Evolutionary conservation across 192 early-diverging fungal genomes (phyloP).

Genomic region (Polychytrium aggregatum): DNA sequence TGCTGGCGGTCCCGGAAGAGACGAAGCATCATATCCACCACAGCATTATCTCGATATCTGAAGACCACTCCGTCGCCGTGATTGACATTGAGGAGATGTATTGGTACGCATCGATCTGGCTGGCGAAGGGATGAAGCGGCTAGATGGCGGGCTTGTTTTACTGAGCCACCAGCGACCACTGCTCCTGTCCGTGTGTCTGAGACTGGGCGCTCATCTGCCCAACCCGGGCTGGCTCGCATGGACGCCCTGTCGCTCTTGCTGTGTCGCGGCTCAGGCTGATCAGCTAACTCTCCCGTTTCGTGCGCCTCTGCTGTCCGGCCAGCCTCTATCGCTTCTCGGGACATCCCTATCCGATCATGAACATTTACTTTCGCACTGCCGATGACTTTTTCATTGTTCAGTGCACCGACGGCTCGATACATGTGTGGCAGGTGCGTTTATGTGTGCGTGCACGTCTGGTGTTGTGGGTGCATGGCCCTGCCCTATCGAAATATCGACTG

Average conservation of each 20-base stretch:
- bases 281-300: neutral
- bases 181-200: too few species aligned
- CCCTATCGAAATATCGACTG: neutral
- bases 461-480: neutral
- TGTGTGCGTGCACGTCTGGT: slow-evolving; percentile 2
- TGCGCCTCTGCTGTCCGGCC: too few species aligned
- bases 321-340: slow-evolving; percentile 47
- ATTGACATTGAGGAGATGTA: slow-evolving; percentile 64
- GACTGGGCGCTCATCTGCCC: too few species aligned
- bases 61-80: slow-evolving; percentile 57
- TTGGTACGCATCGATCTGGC: too few species aligned
- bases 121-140: too few species aligned
- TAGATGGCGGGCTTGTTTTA: too few species aligned
- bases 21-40: slow-evolving; percentile 21
- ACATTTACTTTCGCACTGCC: slow-evolving; percentile 53
- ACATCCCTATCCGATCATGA: slow-evolving; percentile 34
- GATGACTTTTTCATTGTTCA: slow-evolving; percentile 59
- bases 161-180: too few species aligned
- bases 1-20: slow-evolving; percentile 12
- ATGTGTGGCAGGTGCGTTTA: slow-evolving; percentile 74
- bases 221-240: too few species aligned
- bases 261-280: neutral
- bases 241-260: too few species aligned
- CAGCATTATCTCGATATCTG: slow-evolving; percentile 49
- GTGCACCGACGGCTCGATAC: slow-evolving; percentile 48